A percentile compares a stretch with the other conserved stretches of the same genome.
These are phyloP conservation scores for Fusarium sp. DNA, from an alignment of 2,329 filamentous ascomycete genomes.

Conservation along the genomic window DNA sequence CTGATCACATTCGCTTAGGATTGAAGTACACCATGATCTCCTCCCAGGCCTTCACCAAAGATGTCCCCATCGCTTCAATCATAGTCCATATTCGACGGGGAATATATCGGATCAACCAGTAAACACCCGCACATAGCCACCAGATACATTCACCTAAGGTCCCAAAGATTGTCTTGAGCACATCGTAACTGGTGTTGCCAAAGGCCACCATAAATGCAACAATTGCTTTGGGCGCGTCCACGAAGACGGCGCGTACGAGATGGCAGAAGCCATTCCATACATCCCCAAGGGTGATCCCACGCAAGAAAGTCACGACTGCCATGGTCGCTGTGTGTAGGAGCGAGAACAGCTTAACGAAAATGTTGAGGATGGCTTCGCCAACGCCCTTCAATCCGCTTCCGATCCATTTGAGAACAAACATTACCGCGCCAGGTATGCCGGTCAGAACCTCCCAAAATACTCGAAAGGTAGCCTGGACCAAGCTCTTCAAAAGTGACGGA, in stretches of 20 bases:
- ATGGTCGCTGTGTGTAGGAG: slow-evolving; percentile 48
- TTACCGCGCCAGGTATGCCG: slow-evolving; percentile 36
- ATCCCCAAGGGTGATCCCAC: slow-evolving; percentile 50
- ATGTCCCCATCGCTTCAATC: slow-evolving; percentile 43
- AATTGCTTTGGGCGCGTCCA: slow-evolving; percentile 43
- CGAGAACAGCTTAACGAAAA: slow-evolving; percentile 43
- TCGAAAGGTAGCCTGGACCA: slow-evolving; percentile 16
- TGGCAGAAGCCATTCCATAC: slow-evolving; percentile 49
- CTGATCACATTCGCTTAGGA: slow-evolving; percentile 46
- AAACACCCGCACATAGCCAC: slow-evolving; percentile 30
- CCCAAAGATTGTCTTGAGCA: slow-evolving; percentile 46
- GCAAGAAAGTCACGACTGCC: slow-evolving; percentile 48
- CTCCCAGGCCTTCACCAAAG: slow-evolving; percentile 44
- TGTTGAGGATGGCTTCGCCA: slow-evolving; percentile 37
- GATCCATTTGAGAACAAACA: slow-evolving; percentile 44
- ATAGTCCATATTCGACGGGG: slow-evolving; percentile 48
- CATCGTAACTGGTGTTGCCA: slow-evolving; percentile 37
- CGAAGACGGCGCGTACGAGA: slow-evolving; percentile 45
- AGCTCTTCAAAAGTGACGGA: slow-evolving; percentile 5
- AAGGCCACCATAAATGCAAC: slow-evolving; percentile 37
- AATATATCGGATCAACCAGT: slow-evolving; percentile 47
- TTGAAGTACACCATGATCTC: slow-evolving; percentile 50
- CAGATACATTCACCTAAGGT: slow-evolving; percentile 42
- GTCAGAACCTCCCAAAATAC: slow-evolving; percentile 34
- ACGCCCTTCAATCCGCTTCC: slow-evolving; percentile 40